A percentile compares a stretch with the other conserved stretches of the same genome.
These are phyloP conservation scores for Talaromyces proteolyticus DNA, from an alignment of 495 filamentous ascomycete species.

Conservation along the genomic window DNA sequence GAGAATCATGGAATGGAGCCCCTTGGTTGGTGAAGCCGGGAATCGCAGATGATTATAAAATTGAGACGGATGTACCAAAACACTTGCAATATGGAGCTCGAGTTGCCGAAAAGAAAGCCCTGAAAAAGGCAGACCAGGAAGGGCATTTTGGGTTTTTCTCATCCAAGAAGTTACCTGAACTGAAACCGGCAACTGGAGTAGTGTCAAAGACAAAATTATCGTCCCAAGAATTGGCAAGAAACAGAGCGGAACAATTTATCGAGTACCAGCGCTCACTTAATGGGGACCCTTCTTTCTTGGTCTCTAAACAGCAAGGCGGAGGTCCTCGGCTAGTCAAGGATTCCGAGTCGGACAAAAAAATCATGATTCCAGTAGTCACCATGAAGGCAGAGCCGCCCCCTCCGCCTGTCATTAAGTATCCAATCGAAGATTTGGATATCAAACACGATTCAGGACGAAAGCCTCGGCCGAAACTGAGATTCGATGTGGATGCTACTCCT, in stretches of 20 bases:
- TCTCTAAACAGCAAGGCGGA: constrained; percentile 21
- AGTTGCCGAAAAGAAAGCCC: constrained; percentile 69
- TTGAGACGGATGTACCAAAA: constrained; percentile 75
- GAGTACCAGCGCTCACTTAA: constrained; percentile 49
- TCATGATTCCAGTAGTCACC: constrained; percentile 21
- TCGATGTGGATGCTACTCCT: constrained; percentile 54
- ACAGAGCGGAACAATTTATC: constrained; percentile 41
- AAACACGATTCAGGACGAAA: constrained; percentile 51
- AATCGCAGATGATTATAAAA: constrained; percentile 77
- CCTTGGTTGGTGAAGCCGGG: constrained; percentile 92
- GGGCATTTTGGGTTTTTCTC: constrained; percentile 47
- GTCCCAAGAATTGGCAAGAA: constrained; percentile 36
- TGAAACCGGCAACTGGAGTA: constrained; percentile 71
- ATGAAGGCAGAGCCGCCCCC: constrained; percentile 39
- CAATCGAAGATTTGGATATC: constrained; percentile 88
- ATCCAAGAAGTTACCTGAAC: constrained; percentile 60
- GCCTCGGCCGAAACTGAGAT: constrained; percentile 70
- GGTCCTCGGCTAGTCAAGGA: constrained; percentile 27
- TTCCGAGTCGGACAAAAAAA: constrained; percentile 34
- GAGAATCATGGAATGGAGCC: constrained; percentile 89
- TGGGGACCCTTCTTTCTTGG: constrained; percentile 41
- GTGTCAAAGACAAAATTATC: constrained; percentile 61
- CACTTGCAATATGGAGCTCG: constrained; percentile 77
- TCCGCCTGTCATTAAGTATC: constrained; percentile 82
- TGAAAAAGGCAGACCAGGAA: constrained; percentile 60